Base-by-base conservation (phyloP, 345 rosid species). In the Gossypium thurberi region DNA sequence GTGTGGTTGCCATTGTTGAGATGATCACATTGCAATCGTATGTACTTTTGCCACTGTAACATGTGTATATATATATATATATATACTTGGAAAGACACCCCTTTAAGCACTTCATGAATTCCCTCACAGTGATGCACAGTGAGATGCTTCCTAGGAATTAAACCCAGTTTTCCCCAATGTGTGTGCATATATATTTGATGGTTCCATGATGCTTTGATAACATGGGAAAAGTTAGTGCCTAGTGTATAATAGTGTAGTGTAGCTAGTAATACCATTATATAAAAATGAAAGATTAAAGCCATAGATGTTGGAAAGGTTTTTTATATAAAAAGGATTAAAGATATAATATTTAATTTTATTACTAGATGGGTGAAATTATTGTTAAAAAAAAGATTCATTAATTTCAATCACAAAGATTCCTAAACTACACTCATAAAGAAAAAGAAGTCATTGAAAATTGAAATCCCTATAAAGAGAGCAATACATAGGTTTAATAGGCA, bases 401-500 rank as follows among this genome's bases (percentile, higher is more conserved):
- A 21, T 11, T 43, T 43, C 43, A 67, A 48, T 67, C 56, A 25
- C 57, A 67, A 33, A 67, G 23, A 68, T 68, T 50, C 71, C 59
- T 17, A 50, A 33, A 40, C 59, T 3, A 26, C 46, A 18, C 25
- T 50, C 12, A 3, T 5, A 68, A 68, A 26, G 21, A 50, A 23
- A 48, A 3, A 50, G 17, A 68, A 68, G 59, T 5, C 44, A 50
- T 68, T 50, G 72, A 68, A 23, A 68, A 50, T 68, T 50, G 72
- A 28, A 50, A 42, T 68, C 25, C 8, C 79, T 73, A 70, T 65
- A 78, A 71, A 81, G 75, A 52, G 40, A 75, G 60, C 70, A 59
- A 51, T 53, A 37, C 69, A 76, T 77, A 83, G 86, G 81, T 77
- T 75, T 82, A 48, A 67, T 82, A 85, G 87, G 77, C 67, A 56